phyloP scores from a whole-genome alignment of 768 basidiomycete genomes.

The Termitomyces sp. region DNA sequence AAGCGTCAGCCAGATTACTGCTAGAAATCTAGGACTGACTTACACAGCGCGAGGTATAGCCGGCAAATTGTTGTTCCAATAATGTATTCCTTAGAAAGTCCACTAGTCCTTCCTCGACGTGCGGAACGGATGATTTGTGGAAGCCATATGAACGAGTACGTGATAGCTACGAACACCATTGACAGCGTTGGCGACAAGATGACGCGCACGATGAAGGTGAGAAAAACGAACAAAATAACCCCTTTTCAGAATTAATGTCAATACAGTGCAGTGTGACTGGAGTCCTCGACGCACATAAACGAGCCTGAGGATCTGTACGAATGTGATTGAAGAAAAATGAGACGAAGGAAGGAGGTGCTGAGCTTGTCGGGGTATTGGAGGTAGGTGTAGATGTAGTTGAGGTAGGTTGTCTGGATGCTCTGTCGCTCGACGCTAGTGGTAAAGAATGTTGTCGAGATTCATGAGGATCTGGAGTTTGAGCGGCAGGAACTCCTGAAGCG shows the following conservation, averaged over 20 bases:
- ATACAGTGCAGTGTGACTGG: background rate
- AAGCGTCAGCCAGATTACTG: background rate
- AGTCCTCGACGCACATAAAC: conserved; percentile 49
- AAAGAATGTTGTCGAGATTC: background rate
- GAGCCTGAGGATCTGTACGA: conserved; percentile 64
- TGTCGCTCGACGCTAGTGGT: conserved; percentile 14
- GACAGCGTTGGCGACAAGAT: conserved; percentile 64
- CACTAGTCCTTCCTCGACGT: conserved; percentile 64
- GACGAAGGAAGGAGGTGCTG: conserved; percentile 33
- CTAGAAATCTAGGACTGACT: conserved; percentile 22
- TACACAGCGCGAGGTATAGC: conserved; percentile 70
- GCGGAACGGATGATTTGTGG: conserved; percentile 81
- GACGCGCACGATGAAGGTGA: conserved; percentile 71
- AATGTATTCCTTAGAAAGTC: conserved; percentile 64
- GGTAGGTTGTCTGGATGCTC: conserved; percentile 15
- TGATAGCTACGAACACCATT: conserved; percentile 55
- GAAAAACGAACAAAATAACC: conserved; percentile 60
- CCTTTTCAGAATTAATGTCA: conserved; percentile 32
- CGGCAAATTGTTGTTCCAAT: conserved; percentile 73
- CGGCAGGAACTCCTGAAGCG: conserved; percentile 21
- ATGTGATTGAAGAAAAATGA: conserved; percentile 54
- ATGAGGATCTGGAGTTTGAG: background rate
- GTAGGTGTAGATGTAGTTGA: conserved; percentile 21
- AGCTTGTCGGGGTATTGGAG: conserved; percentile 10
- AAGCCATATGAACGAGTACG: conserved; percentile 81